These are phyloP conservation scores for Trichoderma sp. DNA, from an alignment of 2,329 filamentous ascomycete genomes.

Conservation along the genomic window DNA sequence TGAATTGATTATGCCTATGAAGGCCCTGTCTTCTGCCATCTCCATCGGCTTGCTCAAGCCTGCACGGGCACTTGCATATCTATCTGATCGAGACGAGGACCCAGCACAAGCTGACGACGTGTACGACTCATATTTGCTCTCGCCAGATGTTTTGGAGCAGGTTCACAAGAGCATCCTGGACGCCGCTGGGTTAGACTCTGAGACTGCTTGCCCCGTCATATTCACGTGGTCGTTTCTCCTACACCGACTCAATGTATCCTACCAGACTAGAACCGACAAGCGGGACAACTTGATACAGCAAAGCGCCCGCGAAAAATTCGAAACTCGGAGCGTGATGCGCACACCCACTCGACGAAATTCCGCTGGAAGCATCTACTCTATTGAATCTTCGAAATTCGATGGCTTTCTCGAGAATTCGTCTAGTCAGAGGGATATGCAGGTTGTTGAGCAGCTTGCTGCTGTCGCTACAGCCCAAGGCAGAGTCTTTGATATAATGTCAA, in stretches of 20 bases:
- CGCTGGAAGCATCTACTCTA: slow-evolving; percentile 60
- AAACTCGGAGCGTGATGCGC: slow-evolving; percentile 45
- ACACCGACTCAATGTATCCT: slow-evolving; percentile 64
- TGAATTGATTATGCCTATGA: slow-evolving; percentile 61
- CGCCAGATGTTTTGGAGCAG: slow-evolving; percentile 65
- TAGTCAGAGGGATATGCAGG: slow-evolving; percentile 51
- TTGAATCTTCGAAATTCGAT: slow-evolving; percentile 59
- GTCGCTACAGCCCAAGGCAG: slow-evolving; percentile 49
- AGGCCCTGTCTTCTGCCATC: slow-evolving; percentile 66
- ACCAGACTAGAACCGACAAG: slow-evolving; percentile 60
- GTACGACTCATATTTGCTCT: slow-evolving; percentile 63
- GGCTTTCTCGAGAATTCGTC: slow-evolving; percentile 52
- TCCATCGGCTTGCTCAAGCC: slow-evolving; percentile 73
- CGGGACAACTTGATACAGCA: slow-evolving; percentile 58
- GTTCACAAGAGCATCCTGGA: slow-evolving; percentile 70
- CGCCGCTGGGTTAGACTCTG: slow-evolving; percentile 55
- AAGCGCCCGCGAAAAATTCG: slow-evolving; percentile 56
- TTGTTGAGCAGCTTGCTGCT: slow-evolving; percentile 50
- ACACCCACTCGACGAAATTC: slow-evolving; percentile 52
- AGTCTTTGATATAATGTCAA: slow-evolving; percentile 54
- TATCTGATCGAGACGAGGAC: slow-evolving; percentile 41
- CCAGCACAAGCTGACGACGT: slow-evolving; percentile 35
- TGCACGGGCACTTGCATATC: slow-evolving; percentile 48
- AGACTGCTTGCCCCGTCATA: slow-evolving; percentile 67
- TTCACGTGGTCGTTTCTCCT: slow-evolving; percentile 81